These are phyloP conservation scores for Mangifera indica DNA, from an alignment of 345 rosid species.

Conservation along the genomic window DNA sequence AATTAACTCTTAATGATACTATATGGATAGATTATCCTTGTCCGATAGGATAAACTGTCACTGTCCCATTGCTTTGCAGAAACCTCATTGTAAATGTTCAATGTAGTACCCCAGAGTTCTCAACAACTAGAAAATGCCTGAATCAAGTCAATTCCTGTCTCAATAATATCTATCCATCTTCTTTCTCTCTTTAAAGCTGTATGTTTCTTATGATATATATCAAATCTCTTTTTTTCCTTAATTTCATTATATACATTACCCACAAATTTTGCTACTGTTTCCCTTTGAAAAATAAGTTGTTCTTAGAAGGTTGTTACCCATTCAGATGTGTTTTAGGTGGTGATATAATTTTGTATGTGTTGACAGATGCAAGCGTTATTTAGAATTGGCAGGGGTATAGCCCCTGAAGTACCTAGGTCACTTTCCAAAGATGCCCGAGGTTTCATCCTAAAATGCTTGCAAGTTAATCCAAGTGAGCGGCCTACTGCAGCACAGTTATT, in stretches of 20 bases:
- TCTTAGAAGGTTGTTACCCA: not conserved
- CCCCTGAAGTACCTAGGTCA: slow-evolving; percentile 56
- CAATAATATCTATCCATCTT: no score
- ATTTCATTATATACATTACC: not conserved
- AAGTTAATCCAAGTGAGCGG: slow-evolving; percentile 62
- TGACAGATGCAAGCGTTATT: slow-evolving; percentile 70
- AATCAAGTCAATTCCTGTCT: no score
- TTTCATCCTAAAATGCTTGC: slow-evolving; percentile 61
- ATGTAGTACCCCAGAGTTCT: no score
- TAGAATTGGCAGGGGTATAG: slow-evolving; percentile 64
- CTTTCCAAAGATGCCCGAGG: slow-evolving; percentile 58
- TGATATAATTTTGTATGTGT: not conserved
- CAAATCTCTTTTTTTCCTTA: not conserved
- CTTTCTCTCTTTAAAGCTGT: no score
- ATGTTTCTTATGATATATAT: no score
- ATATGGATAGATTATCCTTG: not conserved
- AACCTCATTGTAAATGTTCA: no score
- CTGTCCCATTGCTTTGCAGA: not conserved
- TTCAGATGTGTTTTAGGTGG: not conserved
- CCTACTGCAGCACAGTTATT: slow-evolving; percentile 72
- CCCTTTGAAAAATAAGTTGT: not conserved
- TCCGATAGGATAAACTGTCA: no score
- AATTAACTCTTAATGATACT: not conserved
- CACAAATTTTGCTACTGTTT: not conserved
- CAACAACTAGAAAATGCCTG: no score